These are phyloP conservation scores for Stylosanthes scabra DNA, from an alignment of 331 rosid genomes.

Conservation along the genomic window DNA sequence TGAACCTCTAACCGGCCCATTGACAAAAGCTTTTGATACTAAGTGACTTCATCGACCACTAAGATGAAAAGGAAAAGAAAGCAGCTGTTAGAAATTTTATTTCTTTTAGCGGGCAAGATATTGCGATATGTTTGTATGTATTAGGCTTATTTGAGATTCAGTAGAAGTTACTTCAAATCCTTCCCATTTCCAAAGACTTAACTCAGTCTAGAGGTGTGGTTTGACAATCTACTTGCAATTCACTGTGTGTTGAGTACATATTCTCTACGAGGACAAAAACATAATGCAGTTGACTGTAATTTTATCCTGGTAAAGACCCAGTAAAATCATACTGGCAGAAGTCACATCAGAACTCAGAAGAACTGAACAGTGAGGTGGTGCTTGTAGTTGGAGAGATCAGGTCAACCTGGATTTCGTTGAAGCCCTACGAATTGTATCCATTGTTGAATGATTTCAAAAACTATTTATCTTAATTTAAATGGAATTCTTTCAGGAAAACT, in stretches of 20 bases:
- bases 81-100: neutral
- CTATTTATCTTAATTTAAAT: constrained; percentile 4
- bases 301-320: neutral
- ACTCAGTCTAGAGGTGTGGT: neutral
- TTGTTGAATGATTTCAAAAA: neutral
- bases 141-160: neutral
- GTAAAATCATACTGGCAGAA: neutral
- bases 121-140: neutral
- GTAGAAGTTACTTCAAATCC: neutral
- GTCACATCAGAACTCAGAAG: neutral
- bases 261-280: neutral
- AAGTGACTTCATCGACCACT: too few relatives aligned
- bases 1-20: too few relatives aligned
- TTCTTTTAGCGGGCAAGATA: neutral
- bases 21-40: too few relatives aligned
- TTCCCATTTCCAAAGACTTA: too few relatives aligned
- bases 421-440: neutral
- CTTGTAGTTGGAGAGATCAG: neutral
- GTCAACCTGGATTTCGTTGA: neutral
- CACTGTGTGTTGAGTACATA: neutral
- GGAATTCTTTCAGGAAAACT: neutral
- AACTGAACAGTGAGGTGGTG: too few relatives aligned
- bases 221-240: neutral
- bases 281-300: neutral
- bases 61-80: too few relatives aligned